These are phyloP conservation scores for Cladosporium sp. DNA, from an alignment of 2,329 filamentous ascomycete genomes.

Conservation along the genomic window DNA sequence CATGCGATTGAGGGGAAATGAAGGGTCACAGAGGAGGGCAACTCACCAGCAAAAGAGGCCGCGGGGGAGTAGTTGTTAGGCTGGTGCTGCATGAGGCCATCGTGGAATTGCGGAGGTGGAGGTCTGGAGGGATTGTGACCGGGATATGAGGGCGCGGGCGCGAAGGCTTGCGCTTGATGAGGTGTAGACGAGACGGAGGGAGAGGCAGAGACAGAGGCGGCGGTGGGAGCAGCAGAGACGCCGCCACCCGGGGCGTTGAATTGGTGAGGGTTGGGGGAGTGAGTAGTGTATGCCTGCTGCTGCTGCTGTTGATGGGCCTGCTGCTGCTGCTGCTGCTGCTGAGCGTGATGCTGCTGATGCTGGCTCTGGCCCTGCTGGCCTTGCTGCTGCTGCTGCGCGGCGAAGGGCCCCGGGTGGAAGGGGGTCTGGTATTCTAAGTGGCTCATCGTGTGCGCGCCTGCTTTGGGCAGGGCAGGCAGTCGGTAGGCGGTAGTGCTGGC, in stretches of 20 bases:
- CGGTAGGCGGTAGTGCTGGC: background rate
- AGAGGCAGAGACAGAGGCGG: background rate
- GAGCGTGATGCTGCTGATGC: slow-evolving; percentile 30
- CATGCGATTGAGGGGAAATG: background rate
- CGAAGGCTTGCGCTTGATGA: slow-evolving; percentile 3
- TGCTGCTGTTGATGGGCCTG: slow-evolving; percentile 33
- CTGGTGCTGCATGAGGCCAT: slow-evolving; percentile 11
- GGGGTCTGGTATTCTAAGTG: slow-evolving; percentile 15
- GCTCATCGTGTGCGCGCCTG: slow-evolving; percentile 16
- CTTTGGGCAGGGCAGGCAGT: background rate
- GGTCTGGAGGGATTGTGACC: slow-evolving; percentile 9
- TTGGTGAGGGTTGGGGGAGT: background rate
- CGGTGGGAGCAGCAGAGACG: background rate
- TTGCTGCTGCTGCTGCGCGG: slow-evolving; percentile 24
- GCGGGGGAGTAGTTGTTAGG: slow-evolving; percentile 9
- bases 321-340: slow-evolving; percentile 34
- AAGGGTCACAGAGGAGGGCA: slow-evolving; percentile 15
- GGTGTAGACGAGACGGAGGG: background rate
- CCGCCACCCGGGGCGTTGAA: background rate
- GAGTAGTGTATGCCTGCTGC: slow-evolving; percentile 26
- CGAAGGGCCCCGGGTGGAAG: slow-evolving; percentile 17
- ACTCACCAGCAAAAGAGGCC: slow-evolving; percentile 28
- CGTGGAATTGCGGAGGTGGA: slow-evolving; percentile 10
- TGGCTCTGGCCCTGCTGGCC: slow-evolving; percentile 32
- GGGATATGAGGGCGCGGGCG: slow-evolving; percentile 5